A percentile compares a stretch with the other conserved stretches of the same genome.
Conservation (phyloP, 2,329 filamentous ascomycete genomes). For the Fusarium armeniacum region DNA sequence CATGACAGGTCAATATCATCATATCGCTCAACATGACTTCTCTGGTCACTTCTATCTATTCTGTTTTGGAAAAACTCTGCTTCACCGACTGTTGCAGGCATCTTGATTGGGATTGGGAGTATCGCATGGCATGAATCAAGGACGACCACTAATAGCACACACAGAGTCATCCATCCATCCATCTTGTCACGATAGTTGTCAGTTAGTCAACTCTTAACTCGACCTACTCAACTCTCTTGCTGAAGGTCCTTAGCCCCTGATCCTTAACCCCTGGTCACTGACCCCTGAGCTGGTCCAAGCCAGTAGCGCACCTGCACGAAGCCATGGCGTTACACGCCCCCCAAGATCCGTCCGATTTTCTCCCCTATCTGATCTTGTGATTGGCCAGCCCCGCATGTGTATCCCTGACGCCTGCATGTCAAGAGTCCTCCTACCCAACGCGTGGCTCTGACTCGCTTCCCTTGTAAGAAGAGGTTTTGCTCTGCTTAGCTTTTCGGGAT, state of each 20-base stretch:
- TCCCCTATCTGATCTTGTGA: background rate
- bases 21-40: conserved; percentile 10
- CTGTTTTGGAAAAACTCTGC: conserved; percentile 21
- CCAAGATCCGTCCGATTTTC: conserved; percentile 22
- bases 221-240: conserved; percentile 1
- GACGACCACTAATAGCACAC: conserved; percentile 29
- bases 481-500: conserved; percentile 19
- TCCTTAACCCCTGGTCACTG: conserved; percentile 32
- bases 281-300: conserved; percentile 36
- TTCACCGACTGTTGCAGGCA: conserved; percentile 33
- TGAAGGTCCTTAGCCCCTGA: conserved; percentile 9
- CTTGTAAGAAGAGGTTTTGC: conserved; percentile 16
- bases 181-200: conserved; percentile 25
- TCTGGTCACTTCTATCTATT: background rate
- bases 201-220: conserved; percentile 2
- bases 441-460: conserved; percentile 40
- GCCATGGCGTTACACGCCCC: conserved; percentile 31
- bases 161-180: conserved; percentile 37
- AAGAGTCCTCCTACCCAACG: conserved; percentile 30
- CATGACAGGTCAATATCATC: conserved; percentile 13
- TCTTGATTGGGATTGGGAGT: conserved; percentile 26
- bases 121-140: conserved; percentile 28
- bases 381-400: conserved; percentile 39
- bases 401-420: conserved; percentile 45
- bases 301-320: conserved; percentile 24